Evolutionary conservation across 805 yeast species (phyloP), one percentile per base, ranked within the genome.

Genomic region (Kuraishia floccosa): DNA sequence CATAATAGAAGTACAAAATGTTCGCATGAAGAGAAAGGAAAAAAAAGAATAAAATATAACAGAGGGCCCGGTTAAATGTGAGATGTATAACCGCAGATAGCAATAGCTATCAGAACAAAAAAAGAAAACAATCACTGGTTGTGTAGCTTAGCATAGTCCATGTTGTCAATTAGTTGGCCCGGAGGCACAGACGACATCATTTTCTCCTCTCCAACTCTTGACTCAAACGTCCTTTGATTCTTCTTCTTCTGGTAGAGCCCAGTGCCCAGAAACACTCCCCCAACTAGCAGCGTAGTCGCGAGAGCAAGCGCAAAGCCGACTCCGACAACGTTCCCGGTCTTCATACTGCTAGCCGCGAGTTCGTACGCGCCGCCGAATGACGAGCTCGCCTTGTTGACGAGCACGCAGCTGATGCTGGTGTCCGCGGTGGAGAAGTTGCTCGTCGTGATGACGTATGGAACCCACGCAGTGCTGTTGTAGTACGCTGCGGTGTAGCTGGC

Each of bases 251-350:
- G 17, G 31, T 50, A 58, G 43, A 53, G 56, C 32, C 51, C 50
- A 29, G 54, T 50, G 25, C 47, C 42, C 28, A 44, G 40, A 5
- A 50, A 60, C 58, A 39, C 17, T 58, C 50, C 34, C 65, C 80
- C 33, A 17, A 70, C 35, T 7, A 66, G 33, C 20, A 56, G 39
- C 39, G 63, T 54, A 11, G 73, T 54, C 2, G 65, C 83, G 20
- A 81, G 41, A 0, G 89, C 73, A 33, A 76, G 57, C 0, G 86
- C 91, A 25, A 77, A 60, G 0, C 81, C 72, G 27, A 80, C 68
- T 18, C 82, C 65, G 3, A 77, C 85, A 18, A 80, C 76, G 42
- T 66, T 76, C 0, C 91, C 87, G 14, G 70, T 49, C 9, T 61
- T 52, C 51, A 65, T 56, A 34, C 46, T 17, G 6, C 17, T 23